Evolutionary conservation across 2,329 filamentous ascomycete genomes (phyloP), one percentile per base, ranked within the genome.

Genomic region (Fonsecaea pedrosoi): DNA sequence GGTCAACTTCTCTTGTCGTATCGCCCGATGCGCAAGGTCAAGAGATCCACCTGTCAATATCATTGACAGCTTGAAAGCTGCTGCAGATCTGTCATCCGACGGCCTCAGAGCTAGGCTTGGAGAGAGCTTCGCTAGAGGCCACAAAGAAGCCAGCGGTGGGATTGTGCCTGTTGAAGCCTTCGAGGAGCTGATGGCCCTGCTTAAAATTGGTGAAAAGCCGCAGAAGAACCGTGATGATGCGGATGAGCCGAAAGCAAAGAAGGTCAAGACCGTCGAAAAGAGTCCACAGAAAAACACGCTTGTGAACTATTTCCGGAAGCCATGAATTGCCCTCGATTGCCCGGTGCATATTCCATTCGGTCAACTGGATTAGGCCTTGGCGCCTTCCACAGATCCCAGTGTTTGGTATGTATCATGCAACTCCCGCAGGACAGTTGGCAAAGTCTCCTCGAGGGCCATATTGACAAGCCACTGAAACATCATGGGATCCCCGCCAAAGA

Each of bases 1-100:
- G 75, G 87, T 91, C 30, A 89, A 90, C 72, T 91, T 91, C 76
- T 89, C 86, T 1, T 90, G 89, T 69, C 83, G 89, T 1, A 78
- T 90, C 6, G 83, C 88, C 0, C 80, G 83, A 55, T 84, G 82
- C 65, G 88, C 87, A 1, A 78, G 83, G 66, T 80, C 76, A 12
- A 67, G 64, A 57, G 82, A 86, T 15, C 82, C 83, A 2, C 84
- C 86, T 1, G 85, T 90, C 9, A 85, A 90, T 66, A 89, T 90
- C 62, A 90, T 90, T 60, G 81, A 85, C 71, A 83, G 82, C 1
- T 72, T 90, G 32, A 81, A 82, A 71, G 80, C 75, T 1, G 82
- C 87, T 53, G 88, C 85, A 35, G 78, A 78, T 40, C 73, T 72
- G 15, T 79, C 78, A 18, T 76, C 77, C 10, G 78, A 74, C 40